Base-by-base conservation (phyloP, 352 stramenopile genomes). In the Phytophthora tubulina region DNA sequence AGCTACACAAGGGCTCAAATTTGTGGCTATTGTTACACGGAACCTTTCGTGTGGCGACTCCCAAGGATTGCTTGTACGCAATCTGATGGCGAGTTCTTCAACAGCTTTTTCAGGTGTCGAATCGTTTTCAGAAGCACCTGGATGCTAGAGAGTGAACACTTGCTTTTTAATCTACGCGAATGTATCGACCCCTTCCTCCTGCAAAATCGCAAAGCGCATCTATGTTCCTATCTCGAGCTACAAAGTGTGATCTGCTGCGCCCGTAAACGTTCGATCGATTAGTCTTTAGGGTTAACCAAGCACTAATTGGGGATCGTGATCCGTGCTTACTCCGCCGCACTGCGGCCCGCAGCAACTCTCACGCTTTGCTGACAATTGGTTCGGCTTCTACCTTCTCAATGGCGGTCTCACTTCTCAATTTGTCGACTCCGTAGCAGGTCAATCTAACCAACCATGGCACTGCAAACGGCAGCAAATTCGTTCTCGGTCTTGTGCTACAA, bases 401-500 rank as follows among this genome's bases (percentile, higher is more conserved):
- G 21, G 1, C 15, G 17, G 8, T 11, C 31, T 53, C 61, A 71
- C 41, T 75, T 49, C 38, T 52, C 61, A 75, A 75, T 27, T 65
- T 63, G 35, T 17, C 32, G n/a, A 41, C 54, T 67, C 17, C 56
- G 73, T 70, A 42, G 32, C 21, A 75, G 51, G 50, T 31, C 21
- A 70, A 21, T 2, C 41, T 65, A 52, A 48, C 81, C 46, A 68
- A 53, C 36, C 15, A 39, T 63, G 55, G n/a, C 55, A 6, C 62
- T 83, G 21, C 21, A 27, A 62, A 46, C 69, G 39, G 79, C 27
- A 15, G 38, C 69, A 51, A 82, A 63, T 39, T 73, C 71, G 27
- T 87, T 87, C 67, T 72, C 63, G 5, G 74, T 87, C 27, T 60
- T 86, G 59, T 75, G 71, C 42, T 80, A 77, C 74, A 86, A 89